phyloP scores from a whole-genome alignment of 2,329 filamentous ascomycete species.

The Myriosclerotinia duriaeana region DNA sequence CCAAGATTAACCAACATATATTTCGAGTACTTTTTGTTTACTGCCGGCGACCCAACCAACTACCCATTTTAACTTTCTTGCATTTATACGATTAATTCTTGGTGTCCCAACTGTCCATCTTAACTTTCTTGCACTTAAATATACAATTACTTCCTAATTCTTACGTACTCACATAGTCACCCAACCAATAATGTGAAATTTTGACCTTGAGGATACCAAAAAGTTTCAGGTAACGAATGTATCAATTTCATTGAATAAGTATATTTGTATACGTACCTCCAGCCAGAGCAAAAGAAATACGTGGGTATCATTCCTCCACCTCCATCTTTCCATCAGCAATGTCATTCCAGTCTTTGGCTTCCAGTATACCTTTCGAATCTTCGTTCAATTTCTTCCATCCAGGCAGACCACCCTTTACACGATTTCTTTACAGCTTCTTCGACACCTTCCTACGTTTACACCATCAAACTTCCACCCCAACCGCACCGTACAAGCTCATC shows the following conservation, averaged over 20 bases:
- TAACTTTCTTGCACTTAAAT: no score
- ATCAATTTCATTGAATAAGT: background rate
- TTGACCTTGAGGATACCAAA: background rate
- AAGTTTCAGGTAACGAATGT: background rate
- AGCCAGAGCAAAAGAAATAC: no score
- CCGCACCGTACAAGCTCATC: conserved; percentile 43
- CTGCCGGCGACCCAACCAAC: no score
- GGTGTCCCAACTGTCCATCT: no score
- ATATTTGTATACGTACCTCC: background rate
- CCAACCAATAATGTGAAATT: background rate
- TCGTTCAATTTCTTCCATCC: background rate
- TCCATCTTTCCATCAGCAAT: background rate
- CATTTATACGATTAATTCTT: no score
- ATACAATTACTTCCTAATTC: background rate
- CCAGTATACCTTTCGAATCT: background rate
- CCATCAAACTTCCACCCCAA: background rate
- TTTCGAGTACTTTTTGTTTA: no score
- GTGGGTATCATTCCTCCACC: background rate
- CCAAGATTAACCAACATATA: no score
- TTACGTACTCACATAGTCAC: background rate
- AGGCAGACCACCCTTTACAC: background rate
- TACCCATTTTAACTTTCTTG: no score
- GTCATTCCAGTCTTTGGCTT: background rate
- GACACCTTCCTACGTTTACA: background rate
- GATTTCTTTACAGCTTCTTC: background rate